A percentile compares a stretch with the other conserved stretches of the same genome.
Evolutionary conservation across 2,329 filamentous ascomycete genomes (phyloP).

Genomic region (Epichloe bromicola): DNA sequence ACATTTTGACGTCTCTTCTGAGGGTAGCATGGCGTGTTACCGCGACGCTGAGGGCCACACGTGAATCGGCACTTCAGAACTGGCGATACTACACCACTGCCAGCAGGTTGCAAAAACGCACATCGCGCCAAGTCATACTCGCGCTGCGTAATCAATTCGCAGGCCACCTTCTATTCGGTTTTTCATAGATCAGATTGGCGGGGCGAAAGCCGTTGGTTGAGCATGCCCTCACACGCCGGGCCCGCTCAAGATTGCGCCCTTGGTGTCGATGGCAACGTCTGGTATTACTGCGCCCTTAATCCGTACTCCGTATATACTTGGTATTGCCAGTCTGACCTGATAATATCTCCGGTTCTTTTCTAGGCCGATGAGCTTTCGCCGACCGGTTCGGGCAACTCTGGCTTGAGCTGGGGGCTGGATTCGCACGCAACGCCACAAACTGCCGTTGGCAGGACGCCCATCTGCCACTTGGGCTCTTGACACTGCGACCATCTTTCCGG

Average conservation of each 20-base stretch:
- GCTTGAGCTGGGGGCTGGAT: neutral
- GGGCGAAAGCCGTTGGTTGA: neutral
- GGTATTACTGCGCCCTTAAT: no score
- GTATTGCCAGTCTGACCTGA: no score
- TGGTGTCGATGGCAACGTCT: neutral
- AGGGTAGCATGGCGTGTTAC: neutral
- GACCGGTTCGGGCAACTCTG: neutral
- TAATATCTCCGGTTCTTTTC: no score
- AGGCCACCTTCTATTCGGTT: neutral
- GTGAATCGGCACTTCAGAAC: neutral
- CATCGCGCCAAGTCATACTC: no score
- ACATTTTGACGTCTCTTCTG: neutral
- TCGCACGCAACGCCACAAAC: neutral
- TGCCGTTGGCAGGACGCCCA: neutral
- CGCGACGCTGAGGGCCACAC: neutral
- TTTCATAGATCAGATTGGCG: neutral
- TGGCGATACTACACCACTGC: no score
- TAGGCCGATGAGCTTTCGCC: neutral
- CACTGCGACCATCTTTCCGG: neutral
- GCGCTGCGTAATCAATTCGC: neutral
- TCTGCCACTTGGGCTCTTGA: neutral
- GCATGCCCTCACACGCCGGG: neutral
- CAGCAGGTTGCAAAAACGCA: no score
- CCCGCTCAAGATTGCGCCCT: neutral
- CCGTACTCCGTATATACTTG: no score